Conservation (phyloP, 2,329 filamentous ascomycete species). For the Microcyclosporella mali region DNA sequence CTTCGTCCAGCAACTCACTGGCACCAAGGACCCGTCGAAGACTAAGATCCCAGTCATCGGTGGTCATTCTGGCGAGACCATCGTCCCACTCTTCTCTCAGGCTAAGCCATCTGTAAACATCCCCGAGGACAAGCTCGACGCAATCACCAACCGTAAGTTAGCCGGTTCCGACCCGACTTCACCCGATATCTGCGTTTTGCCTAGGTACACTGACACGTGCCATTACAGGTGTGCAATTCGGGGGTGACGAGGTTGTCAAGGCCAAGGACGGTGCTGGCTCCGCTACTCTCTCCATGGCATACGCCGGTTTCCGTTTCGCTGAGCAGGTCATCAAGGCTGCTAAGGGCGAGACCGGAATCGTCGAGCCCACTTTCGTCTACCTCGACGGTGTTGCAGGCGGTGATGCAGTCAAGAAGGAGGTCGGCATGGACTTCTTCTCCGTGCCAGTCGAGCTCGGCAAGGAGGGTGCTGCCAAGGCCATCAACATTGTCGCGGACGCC, state of each 20-base stretch:
- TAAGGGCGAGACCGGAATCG: constrained; percentile 84
- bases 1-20: constrained; percentile 80
- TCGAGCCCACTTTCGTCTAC: constrained; percentile 95
- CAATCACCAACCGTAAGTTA: constrained; percentile 72
- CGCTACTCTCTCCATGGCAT: constrained; percentile 90
- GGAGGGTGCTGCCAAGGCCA: constrained; percentile 77
- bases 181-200: neutral
- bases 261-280: constrained; percentile 89
- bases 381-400: constrained; percentile 84
- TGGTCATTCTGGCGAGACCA: constrained; percentile 96
- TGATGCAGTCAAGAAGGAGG: constrained; percentile 75
- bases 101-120: constrained; percentile 72
- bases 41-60: constrained; percentile 87
- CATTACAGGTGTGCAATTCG: constrained; percentile 72
- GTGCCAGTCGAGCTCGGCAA: constrained; percentile 84
- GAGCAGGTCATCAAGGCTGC: constrained; percentile 86
- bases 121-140: constrained; percentile 82
- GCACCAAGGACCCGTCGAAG: constrained; percentile 75
- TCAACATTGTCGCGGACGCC: constrained; percentile 69
- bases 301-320: constrained; percentile 91
- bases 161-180: neutral
- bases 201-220: constrained; percentile 2
- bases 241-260: constrained; percentile 94
- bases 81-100: constrained; percentile 95
- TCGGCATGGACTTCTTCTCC: constrained; percentile 87